A percentile compares a stretch with the other conserved stretches of the same genome.
Conservation (phyloP, 2,329 filamentous ascomycete species). For the Fusarium lyarnte region DNA sequence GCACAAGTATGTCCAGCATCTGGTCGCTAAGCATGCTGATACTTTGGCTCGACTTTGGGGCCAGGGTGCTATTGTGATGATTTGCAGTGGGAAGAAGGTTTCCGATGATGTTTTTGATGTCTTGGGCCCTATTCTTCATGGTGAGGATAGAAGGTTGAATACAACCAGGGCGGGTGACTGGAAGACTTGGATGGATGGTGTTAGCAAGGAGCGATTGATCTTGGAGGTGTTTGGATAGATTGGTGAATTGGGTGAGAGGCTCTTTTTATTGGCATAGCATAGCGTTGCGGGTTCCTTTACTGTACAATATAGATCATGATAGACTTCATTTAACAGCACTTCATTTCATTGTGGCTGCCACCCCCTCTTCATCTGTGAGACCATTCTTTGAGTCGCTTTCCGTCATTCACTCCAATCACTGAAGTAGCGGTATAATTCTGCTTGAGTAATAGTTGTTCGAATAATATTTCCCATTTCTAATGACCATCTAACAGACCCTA, state of each 20-base stretch:
- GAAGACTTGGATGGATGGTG: neutral
- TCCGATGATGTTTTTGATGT: constrained; percentile 12
- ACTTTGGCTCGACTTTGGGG: neutral
- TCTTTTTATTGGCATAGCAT: neutral
- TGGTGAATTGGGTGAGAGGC: rapidly evolving
- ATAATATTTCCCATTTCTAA: too few relatives aligned
- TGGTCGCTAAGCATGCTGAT: neutral
- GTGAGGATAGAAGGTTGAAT: neutral
- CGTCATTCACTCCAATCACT: too few relatives aligned
- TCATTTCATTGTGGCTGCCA: rapidly evolving
- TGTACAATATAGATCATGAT: neutral
- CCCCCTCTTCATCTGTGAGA: rapidly evolving
- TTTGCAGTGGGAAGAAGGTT: constrained; percentile 12
- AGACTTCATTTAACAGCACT: rapidly evolving
- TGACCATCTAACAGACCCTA: too few relatives aligned
- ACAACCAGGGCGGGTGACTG: neutral
- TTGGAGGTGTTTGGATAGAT: constrained; percentile 5
- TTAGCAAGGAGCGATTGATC: constrained; percentile 1
- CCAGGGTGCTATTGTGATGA: constrained; percentile 3
- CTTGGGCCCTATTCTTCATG: neutral
- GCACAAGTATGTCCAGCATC: neutral
- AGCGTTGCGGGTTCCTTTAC: too few relatives aligned
- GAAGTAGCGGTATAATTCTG: too few relatives aligned
- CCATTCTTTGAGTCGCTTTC: rapidly evolving
- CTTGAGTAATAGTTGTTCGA: too few relatives aligned